Evolutionary conservation across 805 yeast genomes (phyloP), one percentile per base, ranked within the genome.

Genomic region (Suhomyces tanzawaensis): DNA sequence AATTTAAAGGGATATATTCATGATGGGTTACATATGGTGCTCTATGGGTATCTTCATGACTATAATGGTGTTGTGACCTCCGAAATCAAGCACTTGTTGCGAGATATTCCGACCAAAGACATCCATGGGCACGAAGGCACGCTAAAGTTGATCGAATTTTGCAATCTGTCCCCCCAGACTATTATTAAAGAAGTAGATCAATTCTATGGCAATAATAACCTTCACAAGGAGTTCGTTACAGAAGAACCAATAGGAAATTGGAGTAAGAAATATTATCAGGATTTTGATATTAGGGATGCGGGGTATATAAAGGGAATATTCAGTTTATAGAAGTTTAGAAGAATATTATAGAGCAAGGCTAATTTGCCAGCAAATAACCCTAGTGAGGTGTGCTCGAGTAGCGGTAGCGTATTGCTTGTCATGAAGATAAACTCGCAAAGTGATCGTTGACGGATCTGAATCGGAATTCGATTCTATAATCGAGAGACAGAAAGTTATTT

Each of bases 281-380:
- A 44, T 7, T 39, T 49, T 32, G 64, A 58, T 34, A 32, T 39
- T 7, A 44, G 68, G 27, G 69, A 64, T 44, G 41, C 53, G 9
- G 47, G 40, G 36, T 51, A 52, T 42, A 34, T 62, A 12, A 43
- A 36, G 22, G 15, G 23, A 24, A 23, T 32, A 6, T 11, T 34
- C 16, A n/a, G 35, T 15, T 19, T n/a, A 21, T 23, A 28, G 24
- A 15, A 19, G 23, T n/a, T 9, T 29, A 29, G 23, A 21, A 21
- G 7, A 21, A 21, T 9, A 24, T n/a, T 24, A 24, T 13, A 24
- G 27, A 24, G 14, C 14, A 9, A 9, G 27, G n/a, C 27, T 13
- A 24, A 24, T 24, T 24, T 24, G 27, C 27, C 27, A 24, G 27
- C 27, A 24, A 24, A 24, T n/a, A n/a, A n/a, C n/a, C n/a, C n/a